phyloP scores from a whole-genome alignment of 2,329 filamentous ascomycete species.

The Fusarium guadeloupense region DNA sequence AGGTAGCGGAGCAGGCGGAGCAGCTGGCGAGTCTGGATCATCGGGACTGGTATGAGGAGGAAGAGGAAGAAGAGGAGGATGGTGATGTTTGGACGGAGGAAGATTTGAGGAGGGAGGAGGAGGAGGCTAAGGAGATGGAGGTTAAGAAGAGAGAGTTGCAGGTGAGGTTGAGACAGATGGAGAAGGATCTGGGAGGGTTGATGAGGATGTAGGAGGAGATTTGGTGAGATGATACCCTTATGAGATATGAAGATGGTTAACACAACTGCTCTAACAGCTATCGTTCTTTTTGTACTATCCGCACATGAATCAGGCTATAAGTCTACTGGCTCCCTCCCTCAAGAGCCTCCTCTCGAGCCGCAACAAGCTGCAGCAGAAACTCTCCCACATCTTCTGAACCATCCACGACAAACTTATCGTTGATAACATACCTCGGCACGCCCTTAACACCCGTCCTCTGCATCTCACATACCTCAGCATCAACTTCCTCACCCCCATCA shows the following conservation, averaged over 20 bases:
- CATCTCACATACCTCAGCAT: conserved; percentile 63
- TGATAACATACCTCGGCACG: conserved; percentile 80
- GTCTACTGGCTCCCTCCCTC: not conserved
- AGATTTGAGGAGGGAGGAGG: conserved; percentile 74
- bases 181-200: conserved; percentile 64
- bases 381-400: conserved; percentile 76
- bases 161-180: conserved; percentile 61
- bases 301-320: not conserved
- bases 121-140: conserved; percentile 67
- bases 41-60: conserved; percentile 65
- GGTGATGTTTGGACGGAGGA: conserved; percentile 70
- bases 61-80: conserved; percentile 59
- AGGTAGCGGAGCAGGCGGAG: conserved; percentile 78
- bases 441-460: conserved; percentile 65
- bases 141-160: conserved; percentile 66
- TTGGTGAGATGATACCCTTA: conserved; percentile 29
- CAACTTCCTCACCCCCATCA: conserved; percentile 65
- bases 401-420: conserved; percentile 71
- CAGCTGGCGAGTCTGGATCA: conserved; percentile 77
- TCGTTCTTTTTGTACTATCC: not conserved
- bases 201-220: conserved; percentile 58
- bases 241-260: conserved; percentile 16
- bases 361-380: conserved; percentile 73
- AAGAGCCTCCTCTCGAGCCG: conserved; percentile 50
- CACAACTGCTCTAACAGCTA: not conserved